Base-by-base conservation (phyloP, 2,329 filamentous ascomycete genomes). In the Phaeosphaeria sp. region DNA sequence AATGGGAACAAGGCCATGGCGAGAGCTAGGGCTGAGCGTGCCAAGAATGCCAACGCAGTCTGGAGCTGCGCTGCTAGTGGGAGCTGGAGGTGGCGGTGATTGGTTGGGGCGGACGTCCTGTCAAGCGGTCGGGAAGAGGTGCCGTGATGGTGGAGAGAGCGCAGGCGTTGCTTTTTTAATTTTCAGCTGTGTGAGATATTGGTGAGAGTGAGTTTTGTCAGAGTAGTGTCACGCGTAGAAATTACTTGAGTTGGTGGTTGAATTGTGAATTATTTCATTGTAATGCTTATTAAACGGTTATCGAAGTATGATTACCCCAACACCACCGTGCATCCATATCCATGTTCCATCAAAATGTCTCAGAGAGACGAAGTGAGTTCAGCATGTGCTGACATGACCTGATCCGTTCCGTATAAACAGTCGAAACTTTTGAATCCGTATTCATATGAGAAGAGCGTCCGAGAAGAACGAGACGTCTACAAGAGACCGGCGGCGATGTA, bases 401-500 rank as follows among this genome's bases (percentile, higher is more conserved):
- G 51, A 54, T 54, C 22, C n/a, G 22, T 43, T 43, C 21, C 39
- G n/a, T 24, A 7, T 13, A 46, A 27, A 46, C 22, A 9, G 44
- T 46, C 17, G 21, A 24, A 22, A 46, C 20, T 25, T 44, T 18
- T 27, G 17, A 18, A 27, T 51, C 17, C 24, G 39, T 33, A 7
- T 50, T 13, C 9, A 42, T 17, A 3, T 5, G 11, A 22, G 30
- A 22, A 25, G 6, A 24, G 18, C 9, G 17, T 36, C 30, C 30
- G 30, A 36, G 11, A 13, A 3, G 6, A 15, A 27, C 21, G 42
- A 49, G 3, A 22, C 53, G 43, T 62, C 62, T 76, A 76, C 69
- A 77, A 73, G 42, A 75, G 69, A 60, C 70, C 71, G 25, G 72
- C 74, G 48, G 67, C 42, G 30, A 71, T 66, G 53, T 74, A 53